These are phyloP conservation scores for Fusarium tuaranense DNA, from an alignment of 2,329 filamentous ascomycete genomes.

Conservation along the genomic window DNA sequence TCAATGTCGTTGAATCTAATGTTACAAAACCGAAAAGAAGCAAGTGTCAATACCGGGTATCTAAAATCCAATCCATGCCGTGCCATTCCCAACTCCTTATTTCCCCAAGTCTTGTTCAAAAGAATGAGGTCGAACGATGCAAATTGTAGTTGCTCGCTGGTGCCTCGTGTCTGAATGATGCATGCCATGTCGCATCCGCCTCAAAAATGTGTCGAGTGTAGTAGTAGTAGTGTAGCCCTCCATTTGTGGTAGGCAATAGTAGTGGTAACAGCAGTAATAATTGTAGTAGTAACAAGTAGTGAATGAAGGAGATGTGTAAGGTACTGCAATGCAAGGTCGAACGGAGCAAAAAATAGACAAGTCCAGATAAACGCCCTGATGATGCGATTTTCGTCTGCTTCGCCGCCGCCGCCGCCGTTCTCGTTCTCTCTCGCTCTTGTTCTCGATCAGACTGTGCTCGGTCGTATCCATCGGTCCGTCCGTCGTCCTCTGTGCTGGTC, in stretches of 20 bases:
- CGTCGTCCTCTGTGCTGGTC: conserved; percentile 26
- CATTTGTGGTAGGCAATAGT: conserved; percentile 14
- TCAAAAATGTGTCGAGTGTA: neutral
- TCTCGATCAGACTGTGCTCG: conserved; percentile 26
- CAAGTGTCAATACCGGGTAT: neutral
- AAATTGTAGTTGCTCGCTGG: neutral
- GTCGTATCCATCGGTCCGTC: conserved; percentile 17
- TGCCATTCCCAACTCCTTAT: neutral
- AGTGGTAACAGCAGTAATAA: conserved; percentile 36
- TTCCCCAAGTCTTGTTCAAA: neutral
- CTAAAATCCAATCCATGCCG: neutral
- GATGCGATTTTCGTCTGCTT: conserved; percentile 35
- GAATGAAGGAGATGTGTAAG: conserved; percentile 40
- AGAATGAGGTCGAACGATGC: neutral
- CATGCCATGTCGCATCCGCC: neutral
- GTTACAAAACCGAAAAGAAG: neutral
- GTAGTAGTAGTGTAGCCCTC: conserved; percentile 9
- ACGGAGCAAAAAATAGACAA: conserved; percentile 32
- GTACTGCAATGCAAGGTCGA: conserved; percentile 39
- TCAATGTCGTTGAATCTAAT: neutral
- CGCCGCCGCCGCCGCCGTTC: conserved; percentile 2
- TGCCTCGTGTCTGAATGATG: neutral
- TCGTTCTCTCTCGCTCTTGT: neutral
- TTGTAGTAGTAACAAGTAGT: conserved; percentile 38
- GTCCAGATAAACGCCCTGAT: conserved; percentile 37